Evolutionary conservation across 495 filamentous ascomycete genomes (phyloP).

Genomic region (Amniculicola lignicola): DNA sequence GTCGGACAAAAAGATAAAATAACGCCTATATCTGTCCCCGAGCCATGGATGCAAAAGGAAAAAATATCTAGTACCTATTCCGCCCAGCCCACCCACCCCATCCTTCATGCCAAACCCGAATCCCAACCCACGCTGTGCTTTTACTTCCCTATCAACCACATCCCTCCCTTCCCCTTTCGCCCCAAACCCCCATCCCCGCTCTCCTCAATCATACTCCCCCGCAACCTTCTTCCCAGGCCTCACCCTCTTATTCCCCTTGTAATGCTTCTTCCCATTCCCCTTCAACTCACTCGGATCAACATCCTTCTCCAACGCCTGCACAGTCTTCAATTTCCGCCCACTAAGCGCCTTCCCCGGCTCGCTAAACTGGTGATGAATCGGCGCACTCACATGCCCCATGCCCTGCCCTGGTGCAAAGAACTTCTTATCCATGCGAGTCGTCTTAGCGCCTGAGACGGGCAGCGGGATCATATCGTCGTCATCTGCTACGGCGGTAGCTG

Average conservation of each 20-base stretch:
- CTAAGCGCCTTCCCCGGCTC: constrained; percentile 77
- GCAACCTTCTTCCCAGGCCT: constrained; percentile 57
- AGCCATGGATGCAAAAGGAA: too few species aligned
- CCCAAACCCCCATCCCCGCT: too few species aligned
- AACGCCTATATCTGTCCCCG: too few species aligned
- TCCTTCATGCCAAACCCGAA: too few species aligned
- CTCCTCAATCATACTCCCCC: constrained; percentile 44
- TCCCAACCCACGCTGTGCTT: too few species aligned
- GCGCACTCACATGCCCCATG: constrained; percentile 65
- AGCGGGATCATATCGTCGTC: constrained; percentile 39
- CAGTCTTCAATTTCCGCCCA: constrained; percentile 77
- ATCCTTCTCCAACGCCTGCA: constrained; percentile 81
- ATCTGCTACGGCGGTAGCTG: constrained; percentile 39
- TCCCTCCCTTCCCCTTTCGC: too few species aligned
- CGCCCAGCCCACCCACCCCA: too few species aligned
- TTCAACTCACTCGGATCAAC: constrained; percentile 80
- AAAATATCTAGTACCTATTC: too few species aligned
- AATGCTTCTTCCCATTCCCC: constrained; percentile 85
- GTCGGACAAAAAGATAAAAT: too few species aligned
- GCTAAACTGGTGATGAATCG: constrained; percentile 84
- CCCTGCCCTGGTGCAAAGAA: constrained; percentile 74
- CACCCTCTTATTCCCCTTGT: constrained; percentile 64
- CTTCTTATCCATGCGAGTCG: constrained; percentile 70
- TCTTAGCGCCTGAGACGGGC: constrained; percentile 60
- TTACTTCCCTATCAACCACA: too few species aligned